A percentile compares a stretch with the other conserved stretches of the same genome.
Evolutionary conservation across 768 basidiomycete species (phyloP).

Genomic region (Mrakia frigida): DNA sequence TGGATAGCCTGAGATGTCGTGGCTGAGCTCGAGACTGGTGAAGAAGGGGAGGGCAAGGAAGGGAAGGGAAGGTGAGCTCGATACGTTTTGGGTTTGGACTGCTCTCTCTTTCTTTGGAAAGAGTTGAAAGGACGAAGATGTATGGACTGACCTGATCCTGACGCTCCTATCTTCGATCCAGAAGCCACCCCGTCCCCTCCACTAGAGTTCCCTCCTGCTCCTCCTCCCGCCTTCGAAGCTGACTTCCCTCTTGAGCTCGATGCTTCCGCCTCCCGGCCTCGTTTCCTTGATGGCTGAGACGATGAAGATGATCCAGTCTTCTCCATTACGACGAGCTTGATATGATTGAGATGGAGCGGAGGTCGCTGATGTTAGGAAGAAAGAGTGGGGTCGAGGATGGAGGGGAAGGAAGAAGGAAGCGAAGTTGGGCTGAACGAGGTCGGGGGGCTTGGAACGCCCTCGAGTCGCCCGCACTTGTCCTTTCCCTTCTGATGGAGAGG

Average conservation of each 20-base stretch:
- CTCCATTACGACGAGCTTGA: too few species aligned
- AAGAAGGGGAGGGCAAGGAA: background rate
- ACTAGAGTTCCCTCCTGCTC: background rate
- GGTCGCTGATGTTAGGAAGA: too few species aligned
- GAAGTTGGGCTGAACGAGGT: too few species aligned
- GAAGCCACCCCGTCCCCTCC: background rate
- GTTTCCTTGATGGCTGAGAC: background rate
- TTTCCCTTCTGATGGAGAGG: too few species aligned
- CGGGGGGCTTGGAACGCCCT: too few species aligned
- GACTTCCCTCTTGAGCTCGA: background rate
- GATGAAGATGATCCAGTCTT: background rate
- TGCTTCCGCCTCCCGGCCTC: background rate
- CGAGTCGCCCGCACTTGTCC: too few species aligned
- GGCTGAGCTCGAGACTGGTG: background rate
- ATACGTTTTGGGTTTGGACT: background rate
- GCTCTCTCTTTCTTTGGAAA: background rate
- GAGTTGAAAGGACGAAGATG: background rate
- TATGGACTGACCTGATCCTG: background rate
- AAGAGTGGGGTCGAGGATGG: background rate
- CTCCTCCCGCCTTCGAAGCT: background rate
- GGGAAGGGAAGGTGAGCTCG: background rate
- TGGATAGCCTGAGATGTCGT: background rate
- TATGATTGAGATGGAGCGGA: too few species aligned
- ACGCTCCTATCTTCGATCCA: background rate
- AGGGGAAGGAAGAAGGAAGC: background rate